These are phyloP conservation scores for Buddleja alternifolia DNA, from an alignment of 257 asterid genomes.

Conservation along the genomic window DNA sequence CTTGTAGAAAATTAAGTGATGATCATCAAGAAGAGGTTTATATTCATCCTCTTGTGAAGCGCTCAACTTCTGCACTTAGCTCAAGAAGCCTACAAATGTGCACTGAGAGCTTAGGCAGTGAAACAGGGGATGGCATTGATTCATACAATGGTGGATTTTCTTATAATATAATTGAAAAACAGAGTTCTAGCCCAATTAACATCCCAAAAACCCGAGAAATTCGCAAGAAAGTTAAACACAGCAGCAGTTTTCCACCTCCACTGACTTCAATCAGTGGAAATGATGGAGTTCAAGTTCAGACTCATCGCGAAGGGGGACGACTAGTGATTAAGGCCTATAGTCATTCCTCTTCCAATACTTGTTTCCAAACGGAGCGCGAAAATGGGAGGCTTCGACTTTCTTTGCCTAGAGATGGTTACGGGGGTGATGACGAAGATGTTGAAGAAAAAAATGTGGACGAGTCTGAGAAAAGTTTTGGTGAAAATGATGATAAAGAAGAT, in stretches of 20 bases:
- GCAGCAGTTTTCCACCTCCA: conserved; percentile 67
- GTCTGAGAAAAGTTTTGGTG: background rate
- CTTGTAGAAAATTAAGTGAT: background rate
- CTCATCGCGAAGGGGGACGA: conserved; percentile 77
- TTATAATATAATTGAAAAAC: conserved; percentile 18
- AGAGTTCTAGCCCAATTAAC: background rate
- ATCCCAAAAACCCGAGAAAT: conserved; percentile 27
- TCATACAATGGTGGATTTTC: conserved; percentile 39
- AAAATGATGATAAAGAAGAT: background rate
- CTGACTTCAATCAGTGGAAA: conserved; percentile 59
- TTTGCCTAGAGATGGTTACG: conserved; percentile 16
- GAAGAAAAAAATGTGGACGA: background rate
- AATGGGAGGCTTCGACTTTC: conserved; percentile 80
- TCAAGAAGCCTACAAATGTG: conserved; percentile 76
- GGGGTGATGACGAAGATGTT: background rate
- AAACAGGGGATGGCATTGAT: conserved; percentile 61
- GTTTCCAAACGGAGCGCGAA: conserved; percentile 60
- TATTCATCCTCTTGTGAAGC: conserved; percentile 56
- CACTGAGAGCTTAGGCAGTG: conserved; percentile 83
- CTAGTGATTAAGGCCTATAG: conserved; percentile 62
- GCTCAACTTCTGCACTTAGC: conserved; percentile 43
- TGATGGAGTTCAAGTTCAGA: conserved; percentile 49
- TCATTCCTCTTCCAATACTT: conserved; percentile 21
- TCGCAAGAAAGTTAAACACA: conserved; percentile 27
- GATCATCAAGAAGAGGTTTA: conserved; percentile 35